Evolutionary conservation across 2,329 filamentous ascomycete genomes (phyloP), one percentile per base, ranked within the genome.

Genomic region (Pyrenophora seminiperda): DNA sequence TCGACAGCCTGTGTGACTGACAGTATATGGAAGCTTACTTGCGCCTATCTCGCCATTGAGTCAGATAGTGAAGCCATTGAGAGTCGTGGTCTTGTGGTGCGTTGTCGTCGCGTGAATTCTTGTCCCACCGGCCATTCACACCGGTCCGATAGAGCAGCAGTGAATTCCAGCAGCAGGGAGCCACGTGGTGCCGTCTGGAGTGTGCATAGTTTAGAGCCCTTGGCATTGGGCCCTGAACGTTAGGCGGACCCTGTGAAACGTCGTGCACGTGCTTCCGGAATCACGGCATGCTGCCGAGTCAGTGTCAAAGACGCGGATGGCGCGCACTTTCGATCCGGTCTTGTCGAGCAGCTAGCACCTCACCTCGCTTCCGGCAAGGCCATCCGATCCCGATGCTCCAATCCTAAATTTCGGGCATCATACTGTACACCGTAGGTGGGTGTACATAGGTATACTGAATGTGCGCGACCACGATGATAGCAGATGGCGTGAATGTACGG

Each of bases 321-420:
- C 30, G 20, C 29, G 31, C 20, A 22, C 31, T 27, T 45, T 37
- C 15, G 22, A 29, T 46, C 47, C 34, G 39, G 33, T 20, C 31
- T 30, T 27, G 31, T 44, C 10, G 24, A 24, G 20, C 31, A n/a
- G 10, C 11, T 11, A 10, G 14, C 15, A 11, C 32, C 4, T 14
- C 9, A 14, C 19, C 18, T 24, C 31, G 14, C 62, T 47, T 39
- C 33, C 48, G 59, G 63, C 29, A 51, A 40, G 47, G 47, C 48
- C 27, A 19, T 55, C 34, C 32, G 56, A 56, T 50, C 41, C 47
- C 40, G 36, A 24, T 9, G 22, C 10, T 5, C 5, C 22, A 24
- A 24, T 5, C 22, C 4, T 24, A 9, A 6, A 24, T 24, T 24
- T 7, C 4, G 10, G 7, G 4, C 22, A 5, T 24, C 7, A 7